phyloP scores from a whole-genome alignment of 352 stramenopile genomes.

The Pythium periplocum region DNA sequence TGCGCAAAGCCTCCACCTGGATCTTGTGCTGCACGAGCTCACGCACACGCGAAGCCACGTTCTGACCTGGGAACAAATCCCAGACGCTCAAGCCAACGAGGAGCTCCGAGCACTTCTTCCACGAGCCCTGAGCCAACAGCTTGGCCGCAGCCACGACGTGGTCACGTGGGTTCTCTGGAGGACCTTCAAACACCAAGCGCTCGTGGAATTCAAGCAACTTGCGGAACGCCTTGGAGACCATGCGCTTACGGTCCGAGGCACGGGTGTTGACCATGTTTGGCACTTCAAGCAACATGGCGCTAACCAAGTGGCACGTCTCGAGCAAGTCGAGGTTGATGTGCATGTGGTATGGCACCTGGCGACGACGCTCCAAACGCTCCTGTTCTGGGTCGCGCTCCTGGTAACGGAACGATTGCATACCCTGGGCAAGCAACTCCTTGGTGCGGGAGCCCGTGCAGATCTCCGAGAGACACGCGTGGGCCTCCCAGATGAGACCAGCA shows the following conservation, averaged over 20 bases:
- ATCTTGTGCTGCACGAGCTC: conserved; percentile 92
- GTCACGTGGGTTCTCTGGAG: conserved; percentile 97
- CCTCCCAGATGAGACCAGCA: conserved; percentile 92
- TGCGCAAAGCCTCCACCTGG: conserved; percentile 94
- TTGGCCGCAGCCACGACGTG: conserved; percentile 96
- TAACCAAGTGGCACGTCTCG: conserved; percentile 97
- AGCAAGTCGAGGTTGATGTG: conserved; percentile 99
- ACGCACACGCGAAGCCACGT: conserved; percentile 79
- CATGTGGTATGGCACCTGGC: conserved; percentile 98
- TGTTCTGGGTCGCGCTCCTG: conserved; percentile 95
- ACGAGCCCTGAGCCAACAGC: conserved; percentile 93
- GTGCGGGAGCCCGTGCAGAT: conserved; percentile 91
- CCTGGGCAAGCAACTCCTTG: conserved; percentile 98
- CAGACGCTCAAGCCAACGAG: conserved; percentile 91
- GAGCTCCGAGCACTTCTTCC: conserved; percentile 89
- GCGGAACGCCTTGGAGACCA: conserved; percentile 95
- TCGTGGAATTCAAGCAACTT: conserved; percentile 90
- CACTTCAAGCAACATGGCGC: conserved; percentile 98
- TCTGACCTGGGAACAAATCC: conserved; percentile 92
- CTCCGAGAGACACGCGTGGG: conserved; percentile 96
- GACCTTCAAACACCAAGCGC: conserved; percentile 94
- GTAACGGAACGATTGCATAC: conserved; percentile 87
- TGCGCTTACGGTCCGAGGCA: conserved; percentile 73
- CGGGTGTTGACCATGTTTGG: conserved; percentile 94
- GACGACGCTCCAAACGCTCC: conserved; percentile 96